Evolutionary conservation across 129 eudicot species (phyloP).

Genomic region (Pseudognaphalium luteoalbum): DNA sequence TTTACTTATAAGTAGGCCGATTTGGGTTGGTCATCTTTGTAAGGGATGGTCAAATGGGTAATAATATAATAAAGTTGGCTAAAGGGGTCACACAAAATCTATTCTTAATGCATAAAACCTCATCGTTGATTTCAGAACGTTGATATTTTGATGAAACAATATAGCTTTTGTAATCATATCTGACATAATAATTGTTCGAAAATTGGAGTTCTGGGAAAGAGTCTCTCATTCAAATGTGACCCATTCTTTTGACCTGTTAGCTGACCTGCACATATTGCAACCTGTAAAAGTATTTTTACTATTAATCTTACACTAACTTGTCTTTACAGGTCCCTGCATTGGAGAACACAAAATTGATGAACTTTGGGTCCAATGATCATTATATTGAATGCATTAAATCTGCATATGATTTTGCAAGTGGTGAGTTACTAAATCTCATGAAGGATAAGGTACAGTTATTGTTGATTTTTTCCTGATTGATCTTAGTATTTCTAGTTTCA

Average conservation of each 20-base stretch:
- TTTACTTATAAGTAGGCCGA: background rate
- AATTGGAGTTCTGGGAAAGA: too few species aligned
- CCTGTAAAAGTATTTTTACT: background rate
- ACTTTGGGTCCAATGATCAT: slow-evolving; percentile 85
- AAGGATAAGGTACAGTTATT: slow-evolving; percentile 75
- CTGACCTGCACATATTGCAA: background rate
- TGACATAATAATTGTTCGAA: background rate
- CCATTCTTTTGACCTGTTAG: background rate
- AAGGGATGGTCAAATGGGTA: background rate
- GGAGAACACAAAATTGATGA: slow-evolving; percentile 80
- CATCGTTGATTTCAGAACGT: background rate
- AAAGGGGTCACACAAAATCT: background rate
- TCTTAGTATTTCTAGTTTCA: background rate
- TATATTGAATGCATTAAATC: slow-evolving; percentile 87
- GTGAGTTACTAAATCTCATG: slow-evolving; percentile 88
- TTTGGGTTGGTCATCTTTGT: background rate
- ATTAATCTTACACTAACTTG: slow-evolving; percentile 22
- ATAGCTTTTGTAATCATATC: background rate
- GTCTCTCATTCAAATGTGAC: background rate
- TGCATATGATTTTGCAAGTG: slow-evolving; percentile 96
- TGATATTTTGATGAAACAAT: background rate
- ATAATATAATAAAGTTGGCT: background rate
- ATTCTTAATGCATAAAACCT: slow-evolving; percentile 2
- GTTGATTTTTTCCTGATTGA: slow-evolving; percentile 2
- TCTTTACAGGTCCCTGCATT: slow-evolving; percentile 69